Evolutionary conservation across 805 yeast species (phyloP).

Genomic region (Huiozyma sinensis): DNA sequence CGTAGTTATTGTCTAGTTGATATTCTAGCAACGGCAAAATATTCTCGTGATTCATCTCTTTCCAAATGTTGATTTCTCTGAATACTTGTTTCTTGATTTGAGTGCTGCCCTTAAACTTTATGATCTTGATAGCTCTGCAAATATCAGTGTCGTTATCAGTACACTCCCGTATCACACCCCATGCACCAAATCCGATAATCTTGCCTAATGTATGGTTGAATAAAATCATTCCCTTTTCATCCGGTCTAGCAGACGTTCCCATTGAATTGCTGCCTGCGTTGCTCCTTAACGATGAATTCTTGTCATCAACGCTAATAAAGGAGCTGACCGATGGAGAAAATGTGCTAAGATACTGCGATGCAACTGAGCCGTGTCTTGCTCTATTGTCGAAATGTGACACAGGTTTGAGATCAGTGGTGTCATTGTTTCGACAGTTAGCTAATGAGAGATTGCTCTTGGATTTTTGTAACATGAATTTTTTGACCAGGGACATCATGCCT

Average conservation of each 20-base stretch:
- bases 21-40: constrained; percentile 54
- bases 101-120: constrained; percentile 40
- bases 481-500: constrained; percentile 22
- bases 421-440: constrained; percentile 1
- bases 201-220: constrained; percentile 57
- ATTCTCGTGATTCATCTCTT: constrained; percentile 48
- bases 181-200: constrained; percentile 79
- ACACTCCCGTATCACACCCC: constrained; percentile 79
- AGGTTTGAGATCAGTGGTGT: not conserved
- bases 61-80: constrained; percentile 72
- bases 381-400: not conserved
- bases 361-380: constrained; percentile 25
- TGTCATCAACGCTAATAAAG: constrained; percentile 5
- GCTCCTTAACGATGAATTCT: constrained; percentile 1
- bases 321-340: constrained; percentile 24
- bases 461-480: constrained; percentile 16
- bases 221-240: constrained; percentile 60
- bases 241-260: constrained; percentile 20
- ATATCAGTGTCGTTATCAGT: constrained; percentile 22
- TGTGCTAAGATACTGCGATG: constrained; percentile 26
- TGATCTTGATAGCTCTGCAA: constrained; percentile 54
- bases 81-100: constrained; percentile 48
- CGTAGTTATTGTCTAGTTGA: constrained; percentile 43
- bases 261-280: not conserved
- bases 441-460: constrained; percentile 20